Evolutionary conservation across 306 rosid genomes (phyloP).

Genomic region (Fragaria nilgerrensis): DNA sequence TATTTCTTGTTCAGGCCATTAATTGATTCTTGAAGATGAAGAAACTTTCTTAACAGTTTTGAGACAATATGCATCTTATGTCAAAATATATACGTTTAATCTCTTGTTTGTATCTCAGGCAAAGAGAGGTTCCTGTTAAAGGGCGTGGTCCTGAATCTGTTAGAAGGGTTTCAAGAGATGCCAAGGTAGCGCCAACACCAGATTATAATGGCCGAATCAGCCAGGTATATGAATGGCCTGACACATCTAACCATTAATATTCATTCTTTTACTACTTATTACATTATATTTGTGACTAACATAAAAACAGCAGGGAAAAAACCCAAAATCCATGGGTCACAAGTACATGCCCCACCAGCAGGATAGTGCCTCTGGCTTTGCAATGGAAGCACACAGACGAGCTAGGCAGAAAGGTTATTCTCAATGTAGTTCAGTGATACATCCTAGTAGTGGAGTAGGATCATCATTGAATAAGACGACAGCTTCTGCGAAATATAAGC

Average conservation of each 20-base stretch:
- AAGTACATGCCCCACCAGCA: conserved; percentile 33
- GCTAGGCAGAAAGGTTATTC: conserved; percentile 30
- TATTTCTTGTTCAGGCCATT: conserved; percentile 21
- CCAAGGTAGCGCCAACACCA: conserved; percentile 45
- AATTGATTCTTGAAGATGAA: conserved; percentile 1
- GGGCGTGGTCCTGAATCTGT: conserved; percentile 60
- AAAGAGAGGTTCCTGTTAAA: conserved; percentile 46
- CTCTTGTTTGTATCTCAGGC: conserved; percentile 40
- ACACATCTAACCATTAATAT: neutral
- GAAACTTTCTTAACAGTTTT: neutral
- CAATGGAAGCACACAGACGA: conserved; percentile 31
- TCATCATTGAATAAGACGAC: conserved; percentile 36
- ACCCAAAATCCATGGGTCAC: conserved; percentile 29
- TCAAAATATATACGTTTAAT: neutral
- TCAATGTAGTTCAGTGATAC: conserved; percentile 44
- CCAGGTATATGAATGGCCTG: conserved; percentile 37
- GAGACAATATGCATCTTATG: neutral
- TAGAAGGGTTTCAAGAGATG: conserved; percentile 47
- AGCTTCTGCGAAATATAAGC: conserved; percentile 29
- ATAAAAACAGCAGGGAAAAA: conserved; percentile 46
- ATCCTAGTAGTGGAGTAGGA: conserved; percentile 24
- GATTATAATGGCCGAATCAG: conserved; percentile 45
- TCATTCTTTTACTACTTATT: neutral
- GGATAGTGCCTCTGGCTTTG: conserved; percentile 40
- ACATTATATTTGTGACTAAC: conserved; percentile 22